Percentiles rank a stretch among this genome's conserved stretches.
Conservation (phyloP, 345 rosid genomes). For the Clarkia xantiana region DNA sequence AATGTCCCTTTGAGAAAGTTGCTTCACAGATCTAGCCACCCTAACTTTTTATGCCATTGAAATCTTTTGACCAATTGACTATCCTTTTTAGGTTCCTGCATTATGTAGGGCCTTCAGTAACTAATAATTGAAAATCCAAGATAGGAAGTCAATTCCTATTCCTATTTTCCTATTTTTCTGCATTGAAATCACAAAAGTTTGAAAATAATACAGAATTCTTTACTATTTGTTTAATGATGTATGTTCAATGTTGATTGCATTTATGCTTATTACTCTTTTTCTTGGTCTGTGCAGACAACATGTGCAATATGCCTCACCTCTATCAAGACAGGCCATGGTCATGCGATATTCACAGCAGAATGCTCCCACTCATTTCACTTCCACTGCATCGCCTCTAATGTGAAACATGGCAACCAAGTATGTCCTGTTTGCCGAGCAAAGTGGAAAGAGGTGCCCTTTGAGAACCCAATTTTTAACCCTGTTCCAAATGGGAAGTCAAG, state of each 20-base stretch:
- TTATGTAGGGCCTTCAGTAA: too few relatives aligned
- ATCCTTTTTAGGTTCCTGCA: background rate
- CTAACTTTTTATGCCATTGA: background rate
- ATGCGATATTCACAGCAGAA: slow-evolving; percentile 78
- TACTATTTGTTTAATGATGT: too few relatives aligned
- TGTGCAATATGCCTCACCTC: slow-evolving; percentile 69
- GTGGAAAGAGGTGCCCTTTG: slow-evolving; percentile 62
- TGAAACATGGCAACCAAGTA: slow-evolving; percentile 24
- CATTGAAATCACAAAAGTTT: too few relatives aligned
- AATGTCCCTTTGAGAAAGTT: slow-evolving; percentile 1
- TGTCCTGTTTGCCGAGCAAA: slow-evolving; percentile 63
- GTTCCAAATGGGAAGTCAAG: slow-evolving; percentile 28
- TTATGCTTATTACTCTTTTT: slow-evolving; percentile 5
- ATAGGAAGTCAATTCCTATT: too few relatives aligned
- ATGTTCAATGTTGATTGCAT: too few relatives aligned
- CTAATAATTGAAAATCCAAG: too few relatives aligned
- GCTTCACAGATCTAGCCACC: background rate
- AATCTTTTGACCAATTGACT: slow-evolving; percentile 7
- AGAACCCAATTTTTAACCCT: slow-evolving; percentile 30
- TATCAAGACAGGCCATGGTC: slow-evolving; percentile 58
- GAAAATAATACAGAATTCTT: too few relatives aligned
- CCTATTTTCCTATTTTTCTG: too few relatives aligned
- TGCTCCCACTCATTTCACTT: slow-evolving; percentile 75
- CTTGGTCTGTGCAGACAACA: slow-evolving; percentile 35
- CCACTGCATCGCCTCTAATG: slow-evolving; percentile 46